phyloP scores from a whole-genome alignment of 768 basidiomycete species.

The Kwoniella dejecticola region DNA sequence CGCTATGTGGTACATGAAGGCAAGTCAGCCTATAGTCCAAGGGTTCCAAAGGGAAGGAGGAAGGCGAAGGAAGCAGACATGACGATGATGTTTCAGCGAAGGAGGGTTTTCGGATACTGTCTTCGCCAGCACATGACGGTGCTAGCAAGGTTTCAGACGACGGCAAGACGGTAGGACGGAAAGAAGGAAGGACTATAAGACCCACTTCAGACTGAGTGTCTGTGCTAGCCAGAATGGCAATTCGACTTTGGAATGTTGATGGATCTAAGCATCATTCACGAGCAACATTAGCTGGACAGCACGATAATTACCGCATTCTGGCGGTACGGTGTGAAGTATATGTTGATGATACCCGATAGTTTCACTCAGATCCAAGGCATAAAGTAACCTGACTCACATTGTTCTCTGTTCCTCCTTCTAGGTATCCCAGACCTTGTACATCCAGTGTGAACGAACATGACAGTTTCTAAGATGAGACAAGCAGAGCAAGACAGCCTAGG shows the following conservation, averaged over 20 bases:
- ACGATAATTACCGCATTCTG: too few species aligned
- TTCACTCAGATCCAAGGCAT: background rate
- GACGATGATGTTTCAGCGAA: too few species aligned
- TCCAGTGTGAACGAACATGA: constrained; percentile 89
- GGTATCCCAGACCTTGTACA: constrained; percentile 81
- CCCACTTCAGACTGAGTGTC: constrained; percentile 76
- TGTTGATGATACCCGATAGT: too few species aligned
- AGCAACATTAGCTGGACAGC: too few species aligned
- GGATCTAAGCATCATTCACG: constrained; percentile 63
- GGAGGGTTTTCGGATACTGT: too few species aligned
- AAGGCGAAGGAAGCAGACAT: too few species aligned
- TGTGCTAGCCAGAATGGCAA: constrained; percentile 91
- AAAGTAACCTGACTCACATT: constrained; percentile 65
- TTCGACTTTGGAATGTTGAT: constrained; percentile 71
- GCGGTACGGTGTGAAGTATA: too few species aligned
- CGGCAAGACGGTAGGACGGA: too few species aligned
- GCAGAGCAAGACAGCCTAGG: too few species aligned
- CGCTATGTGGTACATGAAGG: too few species aligned
- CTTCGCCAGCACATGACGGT: background rate
- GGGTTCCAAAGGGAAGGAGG: too few species aligned
- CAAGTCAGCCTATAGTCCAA: too few species aligned
- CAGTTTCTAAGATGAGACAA: constrained; percentile 66
- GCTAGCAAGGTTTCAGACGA: background rate
- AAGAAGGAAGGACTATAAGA: constrained; percentile 1
- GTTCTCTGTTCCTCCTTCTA: constrained; percentile 80